These are phyloP conservation scores for Citrus hindsii DNA, from an alignment of 345 rosid species.

Conservation along the genomic window DNA sequence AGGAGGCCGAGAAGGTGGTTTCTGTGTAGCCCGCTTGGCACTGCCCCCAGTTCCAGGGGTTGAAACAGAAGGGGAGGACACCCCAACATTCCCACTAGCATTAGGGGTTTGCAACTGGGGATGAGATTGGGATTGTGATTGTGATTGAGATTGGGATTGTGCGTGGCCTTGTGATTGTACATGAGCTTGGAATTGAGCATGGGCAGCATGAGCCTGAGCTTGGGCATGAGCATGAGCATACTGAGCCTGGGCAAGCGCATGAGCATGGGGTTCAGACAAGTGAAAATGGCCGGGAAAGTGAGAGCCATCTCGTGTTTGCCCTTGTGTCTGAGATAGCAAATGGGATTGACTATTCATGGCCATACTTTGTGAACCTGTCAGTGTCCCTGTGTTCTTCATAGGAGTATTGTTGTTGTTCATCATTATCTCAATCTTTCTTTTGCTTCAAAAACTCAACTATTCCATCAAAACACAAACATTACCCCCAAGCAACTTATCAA, in stretches of 20 bases:
- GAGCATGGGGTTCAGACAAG: conserved; percentile 48
- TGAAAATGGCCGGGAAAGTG: conserved; percentile 50
- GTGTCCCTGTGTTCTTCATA: conserved; percentile 26
- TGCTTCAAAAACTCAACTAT: conserved; percentile 15
- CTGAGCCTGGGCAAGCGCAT: conserved; percentile 33
- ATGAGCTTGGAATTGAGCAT: conserved; percentile 25
- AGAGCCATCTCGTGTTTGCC: conserved; percentile 34
- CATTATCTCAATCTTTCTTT: neutral
- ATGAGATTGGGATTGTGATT: conserved; percentile 22
- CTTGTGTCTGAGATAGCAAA: conserved; percentile 28
- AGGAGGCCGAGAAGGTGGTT: conserved; percentile 47
- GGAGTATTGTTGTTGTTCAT: conserved; percentile 41
- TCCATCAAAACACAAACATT: conserved; percentile 7
- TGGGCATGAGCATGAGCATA: conserved; percentile 36
- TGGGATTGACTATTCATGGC: conserved; percentile 30
- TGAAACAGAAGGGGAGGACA: conserved; percentile 27
- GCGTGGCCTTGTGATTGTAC: conserved; percentile 23
- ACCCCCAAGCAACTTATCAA: conserved; percentile 4
- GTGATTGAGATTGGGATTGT: conserved; percentile 11
- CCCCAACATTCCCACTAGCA: conserved; percentile 24
- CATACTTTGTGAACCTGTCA: conserved; percentile 28
- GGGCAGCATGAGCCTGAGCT: conserved; percentile 25
- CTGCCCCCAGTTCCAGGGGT: conserved; percentile 35
- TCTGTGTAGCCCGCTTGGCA: conserved; percentile 41
- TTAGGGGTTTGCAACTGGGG: conserved; percentile 28